Evolutionary conservation across 352 stramenopile genomes (phyloP).

Genomic region (Phytophthora parvispora): DNA sequence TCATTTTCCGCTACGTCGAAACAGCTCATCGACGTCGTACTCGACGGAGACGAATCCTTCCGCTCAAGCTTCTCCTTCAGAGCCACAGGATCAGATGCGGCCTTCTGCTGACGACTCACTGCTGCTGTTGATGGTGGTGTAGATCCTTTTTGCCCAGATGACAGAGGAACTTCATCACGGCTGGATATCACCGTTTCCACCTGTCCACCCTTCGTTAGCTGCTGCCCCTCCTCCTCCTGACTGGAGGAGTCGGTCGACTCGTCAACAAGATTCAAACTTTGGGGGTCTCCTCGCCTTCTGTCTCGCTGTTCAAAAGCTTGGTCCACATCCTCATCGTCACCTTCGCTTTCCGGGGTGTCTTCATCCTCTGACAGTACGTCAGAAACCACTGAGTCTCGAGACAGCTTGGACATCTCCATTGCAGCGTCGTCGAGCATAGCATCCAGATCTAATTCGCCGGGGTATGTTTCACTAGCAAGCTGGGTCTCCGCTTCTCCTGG

Average conservation of each 20-base stretch:
- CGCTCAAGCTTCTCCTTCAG: not conserved
- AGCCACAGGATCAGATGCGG: not conserved
- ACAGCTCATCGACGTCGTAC: constrained; percentile 7
- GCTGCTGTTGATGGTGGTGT: not conserved
- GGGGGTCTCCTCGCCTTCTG: constrained; percentile 4
- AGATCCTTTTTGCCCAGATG: not conserved
- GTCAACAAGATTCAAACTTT: constrained; percentile 15
- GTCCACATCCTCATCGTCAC: constrained; percentile 16
- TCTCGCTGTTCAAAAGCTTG: not conserved
- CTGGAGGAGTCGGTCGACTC: constrained; percentile 1
- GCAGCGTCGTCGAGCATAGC: constrained; percentile 29
- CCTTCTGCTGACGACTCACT: not conserved
- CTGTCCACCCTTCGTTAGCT: not conserved
- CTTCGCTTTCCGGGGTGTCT: constrained; percentile 17
- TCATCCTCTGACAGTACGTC: constrained; percentile 45
- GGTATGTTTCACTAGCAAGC: not conserved
- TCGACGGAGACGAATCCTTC: constrained; percentile 8
- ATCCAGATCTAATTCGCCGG: constrained; percentile 23
- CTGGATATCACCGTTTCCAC: not conserved
- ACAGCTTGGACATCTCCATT: constrained; percentile 34
- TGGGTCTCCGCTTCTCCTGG: not conserved
- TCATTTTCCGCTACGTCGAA: constrained; percentile 39
- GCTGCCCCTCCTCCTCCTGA: not conserved
- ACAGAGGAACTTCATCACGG: not conserved
- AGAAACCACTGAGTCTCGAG: constrained; percentile 21